Conservation (phyloP, 495 filamentous ascomycete genomes). For the Aspergillus hancockii region DNA sequence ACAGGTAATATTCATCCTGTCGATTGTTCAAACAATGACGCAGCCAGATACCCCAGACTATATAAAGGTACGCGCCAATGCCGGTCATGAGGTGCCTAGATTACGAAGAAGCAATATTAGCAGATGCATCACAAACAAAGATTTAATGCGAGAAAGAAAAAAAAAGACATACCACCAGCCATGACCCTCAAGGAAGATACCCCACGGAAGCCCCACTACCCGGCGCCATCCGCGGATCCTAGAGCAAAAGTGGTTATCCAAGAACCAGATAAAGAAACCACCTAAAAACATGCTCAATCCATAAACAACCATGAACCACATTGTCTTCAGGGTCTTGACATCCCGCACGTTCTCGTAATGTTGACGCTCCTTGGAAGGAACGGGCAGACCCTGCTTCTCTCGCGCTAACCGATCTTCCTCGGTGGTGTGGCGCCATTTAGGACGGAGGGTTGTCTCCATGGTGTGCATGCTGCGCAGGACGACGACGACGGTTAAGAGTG, state of each 20-base stretch:
- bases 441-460: slow-evolving; percentile 81
- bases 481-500: slow-evolving; percentile 72
- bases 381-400: slow-evolving; percentile 40
- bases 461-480: slow-evolving; percentile 83
- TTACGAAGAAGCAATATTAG: slow-evolving; percentile 13
- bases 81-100: slow-evolving; percentile 72
- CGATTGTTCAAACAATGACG: slow-evolving; percentile 75
- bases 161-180: slow-evolving; percentile 84
- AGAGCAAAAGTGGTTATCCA: slow-evolving; percentile 82
- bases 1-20: slow-evolving; percentile 73
- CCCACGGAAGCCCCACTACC: slow-evolving; percentile 82
- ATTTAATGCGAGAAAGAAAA: neutral
- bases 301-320: slow-evolving; percentile 75
- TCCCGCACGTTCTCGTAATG: slow-evolving; percentile 55
- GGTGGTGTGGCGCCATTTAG: slow-evolving; percentile 45
- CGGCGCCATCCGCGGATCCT: slow-evolving; percentile 70
- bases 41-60: slow-evolving; percentile 85
- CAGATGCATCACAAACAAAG: neutral
- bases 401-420: slow-evolving; percentile 46
- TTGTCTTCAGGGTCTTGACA: slow-evolving; percentile 60
- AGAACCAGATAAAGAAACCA: slow-evolving; percentile 83
- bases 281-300: slow-evolving; percentile 76
- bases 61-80: slow-evolving; percentile 76
- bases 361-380: slow-evolving; percentile 43
- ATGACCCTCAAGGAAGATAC: slow-evolving; percentile 86